These are phyloP conservation scores for Coriaria nepalensis DNA, from an alignment of 306 rosid species.

Conservation along the genomic window DNA sequence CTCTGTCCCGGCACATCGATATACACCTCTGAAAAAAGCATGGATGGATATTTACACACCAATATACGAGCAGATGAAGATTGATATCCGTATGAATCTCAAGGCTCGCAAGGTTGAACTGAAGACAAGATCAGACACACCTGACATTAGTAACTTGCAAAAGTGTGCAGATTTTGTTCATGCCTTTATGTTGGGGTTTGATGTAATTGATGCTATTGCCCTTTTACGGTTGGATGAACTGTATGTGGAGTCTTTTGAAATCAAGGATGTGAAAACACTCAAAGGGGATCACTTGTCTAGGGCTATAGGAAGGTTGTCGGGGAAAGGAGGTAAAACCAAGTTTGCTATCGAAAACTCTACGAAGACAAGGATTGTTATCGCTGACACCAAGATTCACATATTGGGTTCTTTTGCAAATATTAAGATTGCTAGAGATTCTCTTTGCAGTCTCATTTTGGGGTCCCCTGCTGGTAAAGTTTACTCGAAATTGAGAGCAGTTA, in stretches of 20 bases:
- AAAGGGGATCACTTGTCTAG: constrained; percentile 80
- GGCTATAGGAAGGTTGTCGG: constrained; percentile 76
- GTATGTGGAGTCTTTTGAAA: constrained; percentile 80
- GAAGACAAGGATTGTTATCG: constrained; percentile 75
- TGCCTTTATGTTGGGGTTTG: constrained; percentile 81
- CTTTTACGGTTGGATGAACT: constrained; percentile 78
- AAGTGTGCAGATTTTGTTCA: constrained; percentile 87
- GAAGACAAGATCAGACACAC: constrained; percentile 68
- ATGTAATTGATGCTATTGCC: constrained; percentile 71
- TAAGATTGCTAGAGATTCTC: constrained; percentile 72
- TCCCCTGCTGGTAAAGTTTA: constrained; percentile 83
- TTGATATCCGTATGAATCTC: constrained; percentile 72
- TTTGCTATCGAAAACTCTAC: constrained; percentile 81
- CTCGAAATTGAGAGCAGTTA: constrained; percentile 65
- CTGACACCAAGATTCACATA: constrained; percentile 77
- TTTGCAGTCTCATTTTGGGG: constrained; percentile 72
- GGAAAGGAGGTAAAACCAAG: constrained; percentile 81
- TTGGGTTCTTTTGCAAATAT: constrained; percentile 73
- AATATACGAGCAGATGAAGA: constrained; percentile 66
- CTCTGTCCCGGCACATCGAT: constrained; percentile 74
- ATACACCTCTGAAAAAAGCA: constrained; percentile 66
- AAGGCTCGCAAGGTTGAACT: constrained; percentile 77
- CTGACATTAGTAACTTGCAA: constrained; percentile 65
- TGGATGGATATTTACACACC: constrained; percentile 87
- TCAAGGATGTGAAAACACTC: constrained; percentile 79